A percentile compares a stretch with the other conserved stretches of the same genome.
Conservation (phyloP, 2,329 filamentous ascomycete species). For the Hypoxylon sp. region DNA sequence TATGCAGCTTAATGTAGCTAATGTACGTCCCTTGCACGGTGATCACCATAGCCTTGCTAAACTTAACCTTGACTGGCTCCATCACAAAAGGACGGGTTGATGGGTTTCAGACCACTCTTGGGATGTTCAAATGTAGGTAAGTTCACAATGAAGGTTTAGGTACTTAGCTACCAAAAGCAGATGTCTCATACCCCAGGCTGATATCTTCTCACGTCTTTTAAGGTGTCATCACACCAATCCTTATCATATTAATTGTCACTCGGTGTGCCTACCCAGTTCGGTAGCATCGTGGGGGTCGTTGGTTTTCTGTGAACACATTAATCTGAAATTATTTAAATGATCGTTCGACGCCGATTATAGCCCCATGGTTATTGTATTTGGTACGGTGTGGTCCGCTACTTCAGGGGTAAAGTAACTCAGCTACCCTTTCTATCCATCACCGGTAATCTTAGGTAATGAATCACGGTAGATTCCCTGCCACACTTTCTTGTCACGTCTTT, state of each 20-base stretch:
- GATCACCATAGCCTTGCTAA: constrained; percentile 26
- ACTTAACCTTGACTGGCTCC: constrained; percentile 32
- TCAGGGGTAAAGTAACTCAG: constrained; percentile 6
- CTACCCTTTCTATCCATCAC: constrained; percentile 1
- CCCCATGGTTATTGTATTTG: constrained; percentile 7
- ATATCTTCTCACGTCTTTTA: constrained; percentile 9
- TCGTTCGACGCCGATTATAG: constrained; percentile 9
- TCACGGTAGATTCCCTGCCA: constrained; percentile 7
- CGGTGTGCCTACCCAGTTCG: constrained; percentile 4
- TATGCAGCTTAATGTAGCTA: background rate
- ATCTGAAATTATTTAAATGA: constrained; percentile 6
- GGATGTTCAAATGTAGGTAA: background rate
- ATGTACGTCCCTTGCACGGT: constrained; percentile 26
- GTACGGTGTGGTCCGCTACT: background rate
- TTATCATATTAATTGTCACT: constrained; percentile 25
- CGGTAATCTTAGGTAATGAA: background rate
- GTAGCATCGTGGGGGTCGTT: constrained; percentile 25
- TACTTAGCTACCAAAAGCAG: constrained; percentile 5
- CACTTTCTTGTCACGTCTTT: background rate
- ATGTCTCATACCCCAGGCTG: constrained; percentile 10
- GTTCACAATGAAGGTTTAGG: constrained; percentile 9
- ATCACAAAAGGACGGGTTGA: constrained; percentile 6
- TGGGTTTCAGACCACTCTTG: background rate
- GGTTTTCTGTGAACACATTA: constrained; percentile 5
- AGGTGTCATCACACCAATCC: constrained; percentile 7